Base-by-base conservation (phyloP, 306 rosid species). In the Gynostemma pentaphyllum region DNA sequence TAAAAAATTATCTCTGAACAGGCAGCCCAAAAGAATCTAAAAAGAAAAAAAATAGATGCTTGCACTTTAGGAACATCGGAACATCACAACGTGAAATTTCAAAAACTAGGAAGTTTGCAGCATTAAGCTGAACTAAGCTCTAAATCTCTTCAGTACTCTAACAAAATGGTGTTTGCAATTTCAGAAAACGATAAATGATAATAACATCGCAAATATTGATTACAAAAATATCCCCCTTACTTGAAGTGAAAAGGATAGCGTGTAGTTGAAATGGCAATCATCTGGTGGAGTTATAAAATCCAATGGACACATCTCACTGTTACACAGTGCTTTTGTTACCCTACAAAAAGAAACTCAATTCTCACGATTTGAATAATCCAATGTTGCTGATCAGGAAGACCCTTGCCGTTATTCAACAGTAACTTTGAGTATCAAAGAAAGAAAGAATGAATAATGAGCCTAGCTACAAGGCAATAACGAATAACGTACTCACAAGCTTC, bases 271-370 rank as follows among this genome's bases (percentile, higher is more conserved):
- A 81, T 92, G 98, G 80, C 98, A 92, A 69, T 92, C 98, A 14
- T 92, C 98, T 53, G 98, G 98, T 36, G 98, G 98, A 62, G 96
- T 86, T 65, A 92, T 84, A 78, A 92, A 76, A 82, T 92, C 96
- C 63, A 74, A 68, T 1, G 98, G 98, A 73, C 98, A 92, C 66
- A 76, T 75, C 75, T 78, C 83, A 65, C 88, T 76, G 63, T 88
- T 87, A 44, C 98, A 92, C 34, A 92, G 90, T 50, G 81, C 74
- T 36, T 79, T 78, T 50, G 96, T 88, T 64, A 88, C 85, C 92
- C 98, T 92, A 66, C 75, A 79, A 62, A 67, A 66, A 55, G 44
- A 45, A 60, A 67, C 74, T 66, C 30, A 76, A 40, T 70, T 66
- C 37, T 59, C 46, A 32, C 62, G 50, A 42, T 66, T 51, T 34